Evolutionary conservation across 2,329 filamentous ascomycete genomes (phyloP).

Genomic region (Fusarium chlamydosporum): DNA sequence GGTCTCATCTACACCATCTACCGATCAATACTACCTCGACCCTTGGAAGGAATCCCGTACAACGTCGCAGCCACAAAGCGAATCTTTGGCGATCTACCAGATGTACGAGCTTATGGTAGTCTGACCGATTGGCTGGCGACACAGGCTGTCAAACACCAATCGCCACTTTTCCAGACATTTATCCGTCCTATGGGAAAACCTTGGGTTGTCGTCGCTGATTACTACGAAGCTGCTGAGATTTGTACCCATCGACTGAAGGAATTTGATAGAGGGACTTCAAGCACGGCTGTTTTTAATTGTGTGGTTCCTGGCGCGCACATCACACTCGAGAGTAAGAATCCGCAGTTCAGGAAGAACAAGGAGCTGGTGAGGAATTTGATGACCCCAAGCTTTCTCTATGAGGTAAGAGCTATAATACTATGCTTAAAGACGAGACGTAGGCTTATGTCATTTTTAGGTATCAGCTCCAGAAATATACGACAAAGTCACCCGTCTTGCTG

Average conservation of each 20-base stretch:
- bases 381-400: constrained; percentile 29
- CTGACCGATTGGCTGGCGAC: constrained; percentile 33
- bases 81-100: constrained; percentile 29
- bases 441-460: constrained; percentile 1
- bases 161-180: constrained; percentile 33
- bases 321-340: constrained; percentile 28
- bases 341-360: constrained; percentile 40
- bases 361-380: constrained; percentile 41
- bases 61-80: constrained; percentile 32
- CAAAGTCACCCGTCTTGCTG: constrained; percentile 20
- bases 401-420: not conserved
- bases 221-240: constrained; percentile 38
- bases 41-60: constrained; percentile 29
- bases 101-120: constrained; percentile 27
- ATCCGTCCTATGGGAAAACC: constrained; percentile 32
- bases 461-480: constrained; percentile 41
- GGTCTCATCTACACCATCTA: constrained; percentile 26
- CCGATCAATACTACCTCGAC: constrained; percentile 23
- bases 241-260: constrained; percentile 34
- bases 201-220: constrained; percentile 34
- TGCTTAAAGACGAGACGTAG: rapidly evolving
- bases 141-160: constrained; percentile 25
- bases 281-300: constrained; percentile 20
- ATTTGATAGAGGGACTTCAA: constrained; percentile 30
- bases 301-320: constrained; percentile 30